Conservation (phyloP, 1,284 basidiomycete genomes). For the Leccinum laetum region DNA sequence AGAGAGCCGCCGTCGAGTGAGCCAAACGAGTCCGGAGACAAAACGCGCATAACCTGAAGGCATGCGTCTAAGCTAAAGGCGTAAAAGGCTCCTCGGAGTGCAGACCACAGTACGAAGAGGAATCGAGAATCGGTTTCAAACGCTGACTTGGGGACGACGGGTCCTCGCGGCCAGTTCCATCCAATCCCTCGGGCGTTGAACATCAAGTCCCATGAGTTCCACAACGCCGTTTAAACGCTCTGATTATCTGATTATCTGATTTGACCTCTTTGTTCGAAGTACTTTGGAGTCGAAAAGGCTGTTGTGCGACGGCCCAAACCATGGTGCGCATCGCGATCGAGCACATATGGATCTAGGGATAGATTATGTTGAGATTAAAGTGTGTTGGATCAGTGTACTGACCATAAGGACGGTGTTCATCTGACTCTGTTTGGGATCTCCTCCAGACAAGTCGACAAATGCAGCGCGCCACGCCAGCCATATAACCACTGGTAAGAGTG, state of each 20-base stretch:
- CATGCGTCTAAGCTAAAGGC: slow-evolving; percentile 32
- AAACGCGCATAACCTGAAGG: slow-evolving; percentile 45
- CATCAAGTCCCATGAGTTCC: slow-evolving; percentile 31
- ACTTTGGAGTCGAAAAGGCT: slow-evolving; percentile 11
- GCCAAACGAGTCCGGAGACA: slow-evolving; percentile 34
- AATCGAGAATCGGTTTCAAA: slow-evolving; percentile 18
- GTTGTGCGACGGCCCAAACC: slow-evolving; percentile 20
- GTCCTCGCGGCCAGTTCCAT: slow-evolving; percentile 29
- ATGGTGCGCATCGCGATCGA: slow-evolving; percentile 13
- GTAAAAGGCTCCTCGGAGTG: slow-evolving; percentile 32
- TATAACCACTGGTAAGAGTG: slow-evolving; percentile 24
- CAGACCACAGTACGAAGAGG: slow-evolving; percentile 21
- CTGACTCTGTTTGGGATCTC: slow-evolving; percentile 13
- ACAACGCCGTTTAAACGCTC: slow-evolving; percentile 12
- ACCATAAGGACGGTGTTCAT: slow-evolving; percentile 22
- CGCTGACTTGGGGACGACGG: slow-evolving; percentile 16
- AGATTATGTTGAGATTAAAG: background rate
- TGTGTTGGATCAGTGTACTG: background rate
- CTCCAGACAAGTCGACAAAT: slow-evolving; percentile 27
- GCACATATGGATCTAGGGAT: slow-evolving; percentile 19
- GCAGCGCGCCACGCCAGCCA: slow-evolving; percentile 23
- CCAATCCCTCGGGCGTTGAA: slow-evolving; percentile 26
- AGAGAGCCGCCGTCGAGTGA: slow-evolving; percentile 43
- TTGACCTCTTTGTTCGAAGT: background rate
- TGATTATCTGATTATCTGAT: background rate